Evolutionary conservation across 176 grass and related monocot genomes (phyloP).

Genomic region (Puya raimondii): DNA sequence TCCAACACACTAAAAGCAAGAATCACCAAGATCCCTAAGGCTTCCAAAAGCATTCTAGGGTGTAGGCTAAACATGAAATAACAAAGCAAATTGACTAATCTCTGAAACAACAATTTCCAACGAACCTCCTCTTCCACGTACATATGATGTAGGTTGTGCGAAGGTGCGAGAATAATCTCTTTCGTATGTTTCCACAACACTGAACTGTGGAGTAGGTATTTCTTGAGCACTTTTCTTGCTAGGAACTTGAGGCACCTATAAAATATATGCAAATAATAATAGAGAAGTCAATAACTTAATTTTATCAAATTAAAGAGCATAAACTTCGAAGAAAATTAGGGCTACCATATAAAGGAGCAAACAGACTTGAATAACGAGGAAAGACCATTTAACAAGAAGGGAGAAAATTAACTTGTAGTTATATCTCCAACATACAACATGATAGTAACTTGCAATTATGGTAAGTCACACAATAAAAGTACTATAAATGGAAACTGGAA

Average conservation of each 20-base stretch:
- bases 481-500: no score
- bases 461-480: no score
- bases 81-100: slow-evolving; percentile 4
- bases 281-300: not conserved
- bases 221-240: slow-evolving; percentile 77
- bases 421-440: no score
- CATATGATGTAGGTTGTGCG: slow-evolving; percentile 66
- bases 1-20: no score
- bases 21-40: no score
- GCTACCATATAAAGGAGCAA: not conserved
- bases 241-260: slow-evolving; percentile 47
- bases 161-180: slow-evolving; percentile 96
- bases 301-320: not conserved
- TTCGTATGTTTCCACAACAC: slow-evolving; percentile 80
- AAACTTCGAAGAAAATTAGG: not conserved
- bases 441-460: no score
- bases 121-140: slow-evolving; percentile 97
- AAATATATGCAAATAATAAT: not conserved
- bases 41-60: no score
- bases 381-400: not conserved
- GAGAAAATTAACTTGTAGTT: not conserved
- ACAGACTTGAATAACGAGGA: not conserved
- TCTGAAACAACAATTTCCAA: slow-evolving; percentile 17
- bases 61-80: no score
- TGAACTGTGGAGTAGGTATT: slow-evolving; percentile 95